Evolutionary conservation across 2,329 filamentous ascomycete genomes (phyloP), one percentile per base, ranked within the genome.

Genomic region (Seiridium unicorne): DNA sequence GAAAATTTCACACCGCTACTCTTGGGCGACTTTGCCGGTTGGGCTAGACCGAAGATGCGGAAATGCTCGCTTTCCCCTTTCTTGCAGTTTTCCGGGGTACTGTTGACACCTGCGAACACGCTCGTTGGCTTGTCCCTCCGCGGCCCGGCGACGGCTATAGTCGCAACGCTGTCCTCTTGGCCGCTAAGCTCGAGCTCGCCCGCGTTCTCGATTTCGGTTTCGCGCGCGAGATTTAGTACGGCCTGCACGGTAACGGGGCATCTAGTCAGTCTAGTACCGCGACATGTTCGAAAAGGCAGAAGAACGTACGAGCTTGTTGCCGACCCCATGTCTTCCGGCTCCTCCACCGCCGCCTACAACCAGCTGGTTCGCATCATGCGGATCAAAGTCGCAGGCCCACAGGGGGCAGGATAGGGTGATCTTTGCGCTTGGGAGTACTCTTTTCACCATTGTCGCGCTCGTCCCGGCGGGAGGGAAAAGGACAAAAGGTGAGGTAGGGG

Each of bases 341-440:
- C 94, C 94, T 65, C 94, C 94, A 63, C 94, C 94, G 57, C 94
- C 94, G 62, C 89, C 92, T 44, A 97, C 91, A 7, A 97, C 79
- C 32, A 97, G 81, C 64, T 88, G 88, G 64, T 85, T 85, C 61
- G 89, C 84, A 77, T 96, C 88, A 69, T 89, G 84, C 56, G 90
- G 91, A 71, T 96, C 92, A 74, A 96, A 97, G 71, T 93, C 93
- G 73, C 92, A 90, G 59, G 90, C 87, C 74, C 93, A 97, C 61
- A 96, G 84, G 54, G 93, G 93, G 75, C 94, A 97, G 60, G 87
- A 85, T 65, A 96, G 84, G 59, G 86, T 86, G 66, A 87, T 79
- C 73, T 87, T 89, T 62, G 89, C 84, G 61, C 75, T 75, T 58
- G 77, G 75, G 63, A 86, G 46, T 40, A 26, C 70, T 44, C 49